Base-by-base conservation (phyloP, 495 filamentous ascomycete genomes). In the Niebla homalea region DNA sequence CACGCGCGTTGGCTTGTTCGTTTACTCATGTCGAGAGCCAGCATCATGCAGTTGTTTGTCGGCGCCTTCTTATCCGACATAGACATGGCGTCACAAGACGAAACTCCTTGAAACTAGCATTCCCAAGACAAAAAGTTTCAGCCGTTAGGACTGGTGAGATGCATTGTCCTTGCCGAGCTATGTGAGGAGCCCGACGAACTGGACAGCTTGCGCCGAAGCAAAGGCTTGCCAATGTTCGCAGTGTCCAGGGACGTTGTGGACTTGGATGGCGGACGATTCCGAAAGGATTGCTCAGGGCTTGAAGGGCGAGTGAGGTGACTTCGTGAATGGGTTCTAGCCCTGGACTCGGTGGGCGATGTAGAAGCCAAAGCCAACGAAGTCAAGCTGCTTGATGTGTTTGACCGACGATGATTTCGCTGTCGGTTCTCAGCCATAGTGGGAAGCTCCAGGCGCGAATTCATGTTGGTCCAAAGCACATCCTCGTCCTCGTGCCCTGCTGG, bases 391-490 rank as follows among this genome's bases (percentile, higher is more conserved):
- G 53, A 56, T n/a, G 58, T 61, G 11, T 40, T 43, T 29, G 58
- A 58, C 18, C 56, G 58, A 18, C 47, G 55, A 53, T 58, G 58
- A 51, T 58, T 35, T 10, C 50, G 23, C 7, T 40, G 38, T 1
- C 49, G 52, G 26, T 41, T 45, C 29, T 56, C 56, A 11, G 43
- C 41, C 32, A 43, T 41, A 18, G 40, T 41, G 2, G 82, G 83
- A 5, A 89, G 66, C 50, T 88, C 80, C 1, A 88, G 71, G 19
- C 84, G 73, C 5, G 79, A 76, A 54, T 89, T 90, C 58, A 89
- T 75, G 23, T 73, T 79, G 12, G 83, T 71, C 87, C 86, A 93
- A 18, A 77, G 69, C 11, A 64, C 67, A 40, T 85, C 79, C 29
- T 87, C 81, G 29, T 72, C 67, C 11, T 58, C 69, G 57, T 48